Conservation (phyloP, 164 flowering plant genomes). For the Houttuynia cordata region DNA sequence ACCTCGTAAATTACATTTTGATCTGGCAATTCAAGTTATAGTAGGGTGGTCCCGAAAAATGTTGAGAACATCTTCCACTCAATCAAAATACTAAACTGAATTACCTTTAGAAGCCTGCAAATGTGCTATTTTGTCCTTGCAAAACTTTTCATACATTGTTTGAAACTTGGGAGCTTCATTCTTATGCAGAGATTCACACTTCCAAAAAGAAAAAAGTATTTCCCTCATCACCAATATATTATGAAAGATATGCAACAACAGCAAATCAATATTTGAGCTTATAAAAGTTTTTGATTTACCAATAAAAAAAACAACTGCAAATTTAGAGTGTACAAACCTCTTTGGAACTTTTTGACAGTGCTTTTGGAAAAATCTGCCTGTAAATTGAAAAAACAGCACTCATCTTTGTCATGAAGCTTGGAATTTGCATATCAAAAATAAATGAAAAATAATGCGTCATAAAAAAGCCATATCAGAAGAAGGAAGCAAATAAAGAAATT, state of each 20-base stretch:
- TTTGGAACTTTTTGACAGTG: conserved; percentile 77
- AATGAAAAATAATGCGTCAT: too few species aligned
- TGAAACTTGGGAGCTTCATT: conserved; percentile 63
- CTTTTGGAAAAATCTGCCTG: conserved; percentile 73
- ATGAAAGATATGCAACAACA: not conserved
- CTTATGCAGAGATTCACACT: conserved; percentile 75
- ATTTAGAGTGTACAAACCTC: conserved; percentile 30
- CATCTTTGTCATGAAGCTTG: not conserved
- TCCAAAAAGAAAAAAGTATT: not conserved
- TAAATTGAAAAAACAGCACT: conserved; percentile 1
- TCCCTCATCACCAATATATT: not conserved
- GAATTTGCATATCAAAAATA: not conserved
- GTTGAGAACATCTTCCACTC: too few species aligned
- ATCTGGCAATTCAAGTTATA: not conserved
- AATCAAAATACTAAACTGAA: not conserved
- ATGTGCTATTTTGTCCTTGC: conserved; percentile 58
- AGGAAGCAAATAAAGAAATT: too few species aligned
- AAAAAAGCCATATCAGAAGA: too few species aligned
- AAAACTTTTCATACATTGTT: conserved; percentile 52
- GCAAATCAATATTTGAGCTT: too few species aligned
- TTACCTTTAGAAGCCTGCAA: conserved; percentile 61
- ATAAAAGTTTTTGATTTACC: too few species aligned
- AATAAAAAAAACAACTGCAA: too few species aligned
- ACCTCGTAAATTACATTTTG: not conserved
- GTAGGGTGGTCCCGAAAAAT: not conserved